phyloP scores from a whole-genome alignment of 176 grass and related monocot genomes.

The Elymus sibiricus region DNA sequence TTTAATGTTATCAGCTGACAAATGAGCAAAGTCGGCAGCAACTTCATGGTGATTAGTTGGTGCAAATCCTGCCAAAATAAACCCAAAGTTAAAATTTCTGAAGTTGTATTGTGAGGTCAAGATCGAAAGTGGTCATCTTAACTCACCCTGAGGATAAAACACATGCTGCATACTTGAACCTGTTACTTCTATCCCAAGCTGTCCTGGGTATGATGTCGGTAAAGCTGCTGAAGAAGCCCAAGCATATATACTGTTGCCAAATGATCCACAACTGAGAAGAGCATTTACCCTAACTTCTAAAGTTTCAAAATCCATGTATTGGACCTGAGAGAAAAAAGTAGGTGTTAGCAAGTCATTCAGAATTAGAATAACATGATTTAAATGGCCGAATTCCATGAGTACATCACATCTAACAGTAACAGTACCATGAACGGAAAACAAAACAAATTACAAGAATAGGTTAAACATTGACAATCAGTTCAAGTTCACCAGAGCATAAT shows the following conservation, averaged over 20 bases:
- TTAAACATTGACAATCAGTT: not conserved
- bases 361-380: not conserved
- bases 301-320: conserved; percentile 40
- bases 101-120: conserved; percentile 11
- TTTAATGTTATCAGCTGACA: not conserved
- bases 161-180: conserved; percentile 16
- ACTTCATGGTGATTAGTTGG: conserved; percentile 27
- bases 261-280: conserved; percentile 13
- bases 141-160: conserved; percentile 54
- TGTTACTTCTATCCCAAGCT: conserved; percentile 27
- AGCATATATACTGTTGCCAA: not conserved
- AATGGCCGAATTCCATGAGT: not conserved
- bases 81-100: not conserved
- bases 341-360: conserved; percentile 24
- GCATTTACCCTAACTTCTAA: conserved; percentile 21
- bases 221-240: conserved; percentile 14
- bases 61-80: conserved; percentile 46
- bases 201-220: not conserved
- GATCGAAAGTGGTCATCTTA: not conserved
- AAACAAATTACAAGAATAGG: conserved; percentile 8
- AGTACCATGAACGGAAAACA: not conserved
- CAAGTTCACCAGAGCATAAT: not conserved
- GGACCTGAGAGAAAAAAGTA: conserved; percentile 20
- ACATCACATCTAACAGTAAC: not conserved
- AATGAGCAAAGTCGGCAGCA: conserved; percentile 30